Percentiles rank a stretch among this genome's conserved stretches.
Evolutionary conservation across 1,284 basidiomycete genomes (phyloP).

Genomic region (Phellinidium pouzarii): DNA sequence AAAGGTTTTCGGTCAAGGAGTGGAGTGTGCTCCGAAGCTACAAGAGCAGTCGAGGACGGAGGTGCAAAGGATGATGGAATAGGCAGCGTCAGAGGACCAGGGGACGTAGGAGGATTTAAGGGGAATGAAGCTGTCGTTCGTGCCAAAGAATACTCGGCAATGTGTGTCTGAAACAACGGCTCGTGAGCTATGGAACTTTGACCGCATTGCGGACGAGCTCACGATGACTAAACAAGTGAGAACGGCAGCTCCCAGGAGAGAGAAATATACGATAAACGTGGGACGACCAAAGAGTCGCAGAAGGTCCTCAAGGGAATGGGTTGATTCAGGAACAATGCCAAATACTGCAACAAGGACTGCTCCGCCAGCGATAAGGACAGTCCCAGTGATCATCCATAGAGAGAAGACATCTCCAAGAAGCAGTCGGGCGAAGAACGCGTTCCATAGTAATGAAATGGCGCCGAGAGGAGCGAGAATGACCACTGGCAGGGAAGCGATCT

Average conservation of each 20-base stretch:
- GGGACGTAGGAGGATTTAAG: conserved; percentile 29
- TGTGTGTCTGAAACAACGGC: conserved; percentile 29
- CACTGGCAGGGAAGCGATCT: conserved; percentile 90
- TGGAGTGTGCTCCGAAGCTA: conserved; percentile 51
- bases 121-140: conserved; percentile 29
- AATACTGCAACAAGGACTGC: conserved; percentile 89
- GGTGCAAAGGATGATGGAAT: conserved; percentile 29
- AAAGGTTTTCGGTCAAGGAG: conserved; percentile 45
- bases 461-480: conserved; percentile 91
- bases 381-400: conserved; percentile 79
- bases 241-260: conserved; percentile 60
- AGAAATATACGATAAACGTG: conserved; percentile 79
- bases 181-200: neutral
- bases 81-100: conserved; percentile 27
- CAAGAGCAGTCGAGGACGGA: conserved; percentile 31
- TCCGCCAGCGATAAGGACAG: conserved; percentile 81
- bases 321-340: conserved; percentile 87
- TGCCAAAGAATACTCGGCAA: conserved; percentile 32
- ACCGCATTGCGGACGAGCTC: conserved; percentile 29
- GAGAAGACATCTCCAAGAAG: conserved; percentile 87
- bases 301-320: conserved; percentile 85
- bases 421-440: conserved; percentile 85
- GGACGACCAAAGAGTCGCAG: conserved; percentile 73
- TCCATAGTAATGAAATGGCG: conserved; percentile 90
- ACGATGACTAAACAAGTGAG: conserved; percentile 59